Evolutionary conservation across 176 grass and related monocot genomes (phyloP).

Genomic region (Chrysopogon serrulatus): DNA sequence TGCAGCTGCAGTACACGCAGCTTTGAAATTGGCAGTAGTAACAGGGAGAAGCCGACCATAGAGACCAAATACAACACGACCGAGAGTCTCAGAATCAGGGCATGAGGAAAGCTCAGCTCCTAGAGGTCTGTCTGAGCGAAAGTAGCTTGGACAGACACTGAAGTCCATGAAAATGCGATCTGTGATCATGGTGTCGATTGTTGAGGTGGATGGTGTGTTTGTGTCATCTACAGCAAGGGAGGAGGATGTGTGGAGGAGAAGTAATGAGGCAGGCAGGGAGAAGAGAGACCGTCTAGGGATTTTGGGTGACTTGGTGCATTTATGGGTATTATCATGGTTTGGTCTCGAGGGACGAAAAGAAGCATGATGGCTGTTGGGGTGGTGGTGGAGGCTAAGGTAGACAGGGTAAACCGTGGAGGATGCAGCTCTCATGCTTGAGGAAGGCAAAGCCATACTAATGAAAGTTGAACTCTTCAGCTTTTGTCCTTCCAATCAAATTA

Average conservation of each 20-base stretch:
- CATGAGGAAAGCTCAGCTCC: constrained; percentile 74
- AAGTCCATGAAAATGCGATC: constrained; percentile 96
- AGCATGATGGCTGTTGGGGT: constrained; percentile 3
- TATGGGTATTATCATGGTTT: constrained; percentile 22
- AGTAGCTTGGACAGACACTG: constrained; percentile 75
- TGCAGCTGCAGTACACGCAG: constrained; percentile 59
- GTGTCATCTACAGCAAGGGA: constrained; percentile 32
- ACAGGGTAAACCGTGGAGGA: constrained; percentile 18
- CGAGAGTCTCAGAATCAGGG: constrained; percentile 80
- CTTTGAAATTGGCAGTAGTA: constrained; percentile 77
- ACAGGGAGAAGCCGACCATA: constrained; percentile 72
- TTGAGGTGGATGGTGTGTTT: constrained; percentile 27
- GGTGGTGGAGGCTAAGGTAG: constrained; percentile 10
- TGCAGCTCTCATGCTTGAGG: constrained; percentile 18
- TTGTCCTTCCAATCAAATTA: background rate
- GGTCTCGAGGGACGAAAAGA: constrained; percentile 12
- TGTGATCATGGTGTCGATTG: constrained; percentile 51
- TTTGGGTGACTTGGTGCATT: background rate
- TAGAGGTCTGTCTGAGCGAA: constrained; percentile 65
- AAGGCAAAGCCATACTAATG: constrained; percentile 11
- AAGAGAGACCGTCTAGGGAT: constrained; percentile 27
- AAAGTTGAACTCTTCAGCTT: background rate
- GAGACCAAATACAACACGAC: constrained; percentile 89
- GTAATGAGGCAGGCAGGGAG: constrained; percentile 31
- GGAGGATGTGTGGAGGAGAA: constrained; percentile 30